phyloP scores from a whole-genome alignment of 2,329 filamentous ascomycete species.

The Cercospora citrullina region DNA sequence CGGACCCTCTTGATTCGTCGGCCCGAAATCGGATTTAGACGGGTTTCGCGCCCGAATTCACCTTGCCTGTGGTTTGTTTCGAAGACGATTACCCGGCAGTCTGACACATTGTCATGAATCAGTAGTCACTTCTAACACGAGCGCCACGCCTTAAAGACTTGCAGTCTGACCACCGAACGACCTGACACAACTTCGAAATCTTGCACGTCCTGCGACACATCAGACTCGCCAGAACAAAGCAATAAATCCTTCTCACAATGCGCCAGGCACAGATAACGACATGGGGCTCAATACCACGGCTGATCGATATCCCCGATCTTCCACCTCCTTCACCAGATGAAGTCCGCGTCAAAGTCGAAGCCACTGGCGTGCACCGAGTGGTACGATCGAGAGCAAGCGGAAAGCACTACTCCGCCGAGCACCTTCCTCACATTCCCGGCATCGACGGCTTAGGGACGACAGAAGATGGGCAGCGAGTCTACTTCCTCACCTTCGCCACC shows the following conservation, averaged over 20 bases:
- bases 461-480: conserved; percentile 51
- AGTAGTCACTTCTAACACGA: not conserved
- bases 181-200: not conserved
- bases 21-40: not conserved
- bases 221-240: not conserved
- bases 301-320: conserved; percentile 38
- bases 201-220: not conserved
- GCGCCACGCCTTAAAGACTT: not conserved
- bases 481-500: conserved; percentile 48
- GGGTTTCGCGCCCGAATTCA: not conserved
- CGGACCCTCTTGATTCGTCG: not conserved
- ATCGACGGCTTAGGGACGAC: conserved; percentile 54
- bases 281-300: conserved; percentile 44
- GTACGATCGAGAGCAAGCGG: conserved; percentile 57
- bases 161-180: not conserved
- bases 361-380: conserved; percentile 55
- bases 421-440: conserved; percentile 55
- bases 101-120: not conserved
- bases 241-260: conserved; percentile 29
- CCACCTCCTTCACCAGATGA: conserved; percentile 38
- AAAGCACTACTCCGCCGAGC: conserved; percentile 54
- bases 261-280: conserved; percentile 45
- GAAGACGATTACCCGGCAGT: not conserved
- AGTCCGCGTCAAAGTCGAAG: conserved; percentile 55
- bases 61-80: not conserved